Conservation (phyloP, 164 flowering plant genomes). For the Amborella trichopoda region DNA sequence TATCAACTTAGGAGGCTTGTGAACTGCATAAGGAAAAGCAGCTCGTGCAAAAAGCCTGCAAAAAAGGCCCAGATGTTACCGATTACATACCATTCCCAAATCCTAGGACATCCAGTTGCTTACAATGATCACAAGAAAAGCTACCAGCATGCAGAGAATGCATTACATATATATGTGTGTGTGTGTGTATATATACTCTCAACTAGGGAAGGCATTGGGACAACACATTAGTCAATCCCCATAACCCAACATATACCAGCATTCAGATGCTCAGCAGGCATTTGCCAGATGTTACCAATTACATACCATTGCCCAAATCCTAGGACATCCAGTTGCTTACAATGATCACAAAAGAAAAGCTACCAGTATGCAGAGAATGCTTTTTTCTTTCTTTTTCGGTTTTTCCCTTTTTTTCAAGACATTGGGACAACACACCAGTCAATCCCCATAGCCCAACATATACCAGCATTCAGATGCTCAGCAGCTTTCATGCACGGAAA, state of each 20-base stretch:
- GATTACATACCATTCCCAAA: neutral
- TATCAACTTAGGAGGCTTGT: slow-evolving; percentile 43
- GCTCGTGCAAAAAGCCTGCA: slow-evolving; percentile 46
- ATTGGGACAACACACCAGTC: too few species aligned
- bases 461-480: too few species aligned
- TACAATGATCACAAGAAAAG: neutral
- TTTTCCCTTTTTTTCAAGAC: too few species aligned
- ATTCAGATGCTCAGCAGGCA: too few species aligned
- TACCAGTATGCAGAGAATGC: too few species aligned
- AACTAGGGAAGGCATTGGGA: neutral
- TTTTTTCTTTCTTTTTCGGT: too few species aligned
- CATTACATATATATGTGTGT: neutral
- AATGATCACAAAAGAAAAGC: too few species aligned
- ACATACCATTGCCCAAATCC: too few species aligned
- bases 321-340: too few species aligned
- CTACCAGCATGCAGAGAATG: neutral
- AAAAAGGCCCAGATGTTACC: neutral
- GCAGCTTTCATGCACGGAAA: too few species aligned
- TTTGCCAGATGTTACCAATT: too few species aligned
- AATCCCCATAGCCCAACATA: too few species aligned
- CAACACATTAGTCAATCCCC: neutral
- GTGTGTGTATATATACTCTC: neutral
- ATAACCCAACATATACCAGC: neutral
- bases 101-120: neutral
- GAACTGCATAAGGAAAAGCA: slow-evolving; percentile 42